These are phyloP conservation scores for Colletotrichum somersetense DNA, from an alignment of 2,329 filamentous ascomycete species.

Conservation along the genomic window DNA sequence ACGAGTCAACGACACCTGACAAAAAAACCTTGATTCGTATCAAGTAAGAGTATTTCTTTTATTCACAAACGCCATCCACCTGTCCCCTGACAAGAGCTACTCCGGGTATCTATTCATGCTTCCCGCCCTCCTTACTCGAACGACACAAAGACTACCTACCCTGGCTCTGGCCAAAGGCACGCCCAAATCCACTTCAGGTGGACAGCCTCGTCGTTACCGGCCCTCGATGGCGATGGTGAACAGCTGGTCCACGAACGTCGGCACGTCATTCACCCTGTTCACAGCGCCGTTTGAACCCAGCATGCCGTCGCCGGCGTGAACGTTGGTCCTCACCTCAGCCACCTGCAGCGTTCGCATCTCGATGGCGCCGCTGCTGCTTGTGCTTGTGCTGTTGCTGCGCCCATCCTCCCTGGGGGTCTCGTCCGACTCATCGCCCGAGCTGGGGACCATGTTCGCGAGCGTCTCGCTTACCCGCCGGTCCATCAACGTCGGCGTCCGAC, in stretches of 20 bases:
- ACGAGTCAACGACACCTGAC: neutral
- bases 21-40: neutral
- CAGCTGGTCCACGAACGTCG: slow-evolving; percentile 61
- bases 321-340: slow-evolving; percentile 39
- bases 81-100: neutral
- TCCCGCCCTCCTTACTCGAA: neutral
- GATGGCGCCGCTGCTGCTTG: slow-evolving; percentile 42
- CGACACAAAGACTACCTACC: neutral
- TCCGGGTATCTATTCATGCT: slow-evolving; percentile 24
- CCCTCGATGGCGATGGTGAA: slow-evolving; percentile 48
- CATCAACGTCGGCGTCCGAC: slow-evolving; percentile 21
- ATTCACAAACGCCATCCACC: neutral
- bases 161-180: neutral
- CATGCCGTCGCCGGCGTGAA: slow-evolving; percentile 44
- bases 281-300: slow-evolving; percentile 51
- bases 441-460: slow-evolving; percentile 37
- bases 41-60: neutral
- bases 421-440: slow-evolving; percentile 5
- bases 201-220: neutral
- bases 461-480: slow-evolving; percentile 20
- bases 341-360: slow-evolving; percentile 47
- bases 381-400: slow-evolving; percentile 14
- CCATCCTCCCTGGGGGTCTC: slow-evolving; percentile 14
- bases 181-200: neutral
- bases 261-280: slow-evolving; percentile 51